These are phyloP conservation scores for Aspergillus kassunensis DNA, from an alignment of 495 filamentous ascomycete species.

Conservation along the genomic window DNA sequence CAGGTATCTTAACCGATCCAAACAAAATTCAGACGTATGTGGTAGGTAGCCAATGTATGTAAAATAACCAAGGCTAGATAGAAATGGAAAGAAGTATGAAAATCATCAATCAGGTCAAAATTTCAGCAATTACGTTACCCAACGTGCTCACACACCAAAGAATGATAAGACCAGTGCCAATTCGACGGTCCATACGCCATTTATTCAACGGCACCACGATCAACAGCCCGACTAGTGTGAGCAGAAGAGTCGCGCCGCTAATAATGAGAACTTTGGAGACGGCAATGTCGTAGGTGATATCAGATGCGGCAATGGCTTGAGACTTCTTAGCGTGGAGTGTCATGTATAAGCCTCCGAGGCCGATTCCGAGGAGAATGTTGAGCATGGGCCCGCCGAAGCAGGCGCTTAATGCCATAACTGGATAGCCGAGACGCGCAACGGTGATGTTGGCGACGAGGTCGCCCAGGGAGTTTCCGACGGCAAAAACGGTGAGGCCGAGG, in stretches of 20 bases:
- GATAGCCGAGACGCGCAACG: conserved; percentile 86
- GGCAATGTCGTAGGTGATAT: conserved; percentile 68
- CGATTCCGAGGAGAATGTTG: conserved; percentile 94
- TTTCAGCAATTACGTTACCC: conserved; percentile 78
- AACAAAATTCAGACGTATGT: too few relatives aligned
- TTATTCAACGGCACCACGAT: conserved; percentile 78
- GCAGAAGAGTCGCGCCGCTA: conserved; percentile 70
- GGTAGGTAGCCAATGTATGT: too few relatives aligned
- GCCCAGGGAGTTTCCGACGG: conserved; percentile 91
- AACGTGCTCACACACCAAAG: conserved; percentile 84
- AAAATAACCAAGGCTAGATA: too few relatives aligned
- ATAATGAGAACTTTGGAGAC: conserved; percentile 82
- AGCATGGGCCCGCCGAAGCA: conserved; percentile 98
- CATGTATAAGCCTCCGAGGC: conserved; percentile 83
- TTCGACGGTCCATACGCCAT: conserved; percentile 83
- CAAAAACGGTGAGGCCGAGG: conserved; percentile 92
- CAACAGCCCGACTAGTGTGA: conserved; percentile 75
- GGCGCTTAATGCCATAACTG: conserved; percentile 91
- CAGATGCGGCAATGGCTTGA: conserved; percentile 19
- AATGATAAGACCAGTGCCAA: conserved; percentile 78
- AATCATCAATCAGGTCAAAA: conserved; percentile 29
- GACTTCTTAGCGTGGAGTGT: conserved; percentile 45
- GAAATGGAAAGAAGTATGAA: neutral
- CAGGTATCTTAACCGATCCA: neutral
- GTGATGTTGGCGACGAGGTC: conserved; percentile 95